Evolutionary conservation across 73 alveolate genomes (phyloP).

Genomic region (Paramecium sonneborni): DNA sequence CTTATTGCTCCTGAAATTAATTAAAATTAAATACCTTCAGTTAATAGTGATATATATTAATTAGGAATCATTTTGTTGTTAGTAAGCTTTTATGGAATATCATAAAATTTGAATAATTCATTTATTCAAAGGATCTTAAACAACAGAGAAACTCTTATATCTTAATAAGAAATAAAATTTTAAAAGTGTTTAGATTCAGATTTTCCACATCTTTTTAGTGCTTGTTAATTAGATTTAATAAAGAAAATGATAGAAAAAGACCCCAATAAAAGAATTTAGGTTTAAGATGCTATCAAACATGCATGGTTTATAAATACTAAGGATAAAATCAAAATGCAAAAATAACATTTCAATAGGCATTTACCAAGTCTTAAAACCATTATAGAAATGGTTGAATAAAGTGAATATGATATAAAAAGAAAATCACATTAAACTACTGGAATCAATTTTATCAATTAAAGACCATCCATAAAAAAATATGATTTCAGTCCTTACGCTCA

Average conservation of each 20-base stretch:
- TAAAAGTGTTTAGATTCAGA: not conserved
- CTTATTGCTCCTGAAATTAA: slow-evolving; percentile 6
- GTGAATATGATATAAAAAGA: not conserved
- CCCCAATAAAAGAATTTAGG: not conserved
- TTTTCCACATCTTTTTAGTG: not conserved
- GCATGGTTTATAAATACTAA: slow-evolving; percentile 10
- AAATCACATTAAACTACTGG: not conserved
- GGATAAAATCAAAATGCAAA: slow-evolving; percentile 4
- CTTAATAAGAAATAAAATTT: not conserved
- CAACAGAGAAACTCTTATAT: not conserved
- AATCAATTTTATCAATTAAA: not conserved
- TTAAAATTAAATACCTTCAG: not conserved
- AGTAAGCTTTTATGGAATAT: not conserved
- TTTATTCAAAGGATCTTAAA: not conserved
- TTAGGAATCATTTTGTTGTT: not conserved
- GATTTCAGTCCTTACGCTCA: not conserved
- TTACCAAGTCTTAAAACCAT: slow-evolving; percentile 5
- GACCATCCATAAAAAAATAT: not conserved
- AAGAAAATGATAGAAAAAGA: not conserved
- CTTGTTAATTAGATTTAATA: slow-evolving; percentile 3
- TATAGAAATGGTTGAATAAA: not conserved
- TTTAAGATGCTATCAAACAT: slow-evolving; percentile 12
- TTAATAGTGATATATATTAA: not conserved
- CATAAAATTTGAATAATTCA: not conserved
- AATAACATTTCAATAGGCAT: not conserved